These are phyloP conservation scores for Sequoiadendron giganteum DNA, from an alignment of 75 land plant genomes.

Conservation along the genomic window DNA sequence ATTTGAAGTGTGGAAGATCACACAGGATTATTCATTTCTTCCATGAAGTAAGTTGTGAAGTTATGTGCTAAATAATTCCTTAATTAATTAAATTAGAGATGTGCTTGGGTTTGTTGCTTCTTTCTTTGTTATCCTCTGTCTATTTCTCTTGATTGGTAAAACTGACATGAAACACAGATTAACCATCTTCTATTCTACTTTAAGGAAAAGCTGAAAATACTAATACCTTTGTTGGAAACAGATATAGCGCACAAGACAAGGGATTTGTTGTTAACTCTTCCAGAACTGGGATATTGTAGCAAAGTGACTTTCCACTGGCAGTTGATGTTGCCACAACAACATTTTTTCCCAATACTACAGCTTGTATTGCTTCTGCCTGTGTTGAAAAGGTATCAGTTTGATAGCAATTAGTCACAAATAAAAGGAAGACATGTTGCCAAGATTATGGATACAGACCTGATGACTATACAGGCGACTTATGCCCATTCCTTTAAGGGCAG, in stretches of 20 bases:
- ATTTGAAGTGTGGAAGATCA: no score
- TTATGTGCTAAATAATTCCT: no score
- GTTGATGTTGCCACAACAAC: conserved; percentile 92
- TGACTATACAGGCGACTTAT: conserved; percentile 75
- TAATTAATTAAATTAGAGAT: no score
- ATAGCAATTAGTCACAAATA: neutral
- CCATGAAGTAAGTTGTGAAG: no score
- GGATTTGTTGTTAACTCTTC: conserved; percentile 52
- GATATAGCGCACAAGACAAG: conserved; percentile 83
- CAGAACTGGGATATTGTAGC: conserved; percentile 94
- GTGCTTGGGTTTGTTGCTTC: no score
- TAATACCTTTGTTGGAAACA: conserved; percentile 96
- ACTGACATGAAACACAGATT: neutral
- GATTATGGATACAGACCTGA: conserved; percentile 53
- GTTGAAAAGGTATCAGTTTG: neutral
- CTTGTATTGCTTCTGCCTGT: conserved; percentile 77
- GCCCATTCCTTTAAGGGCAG: conserved; percentile 58
- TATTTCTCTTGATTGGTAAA: no score
- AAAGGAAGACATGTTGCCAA: neutral
- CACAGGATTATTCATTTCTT: no score
- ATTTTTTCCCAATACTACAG: conserved; percentile 58
- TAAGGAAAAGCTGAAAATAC: neutral
- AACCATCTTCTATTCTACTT: neutral
- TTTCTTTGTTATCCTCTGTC: no score
- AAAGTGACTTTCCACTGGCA: conserved; percentile 97